Base-by-base conservation (phyloP, 1,139 yeast genomes). In the Nadsonia commutata region DNA sequence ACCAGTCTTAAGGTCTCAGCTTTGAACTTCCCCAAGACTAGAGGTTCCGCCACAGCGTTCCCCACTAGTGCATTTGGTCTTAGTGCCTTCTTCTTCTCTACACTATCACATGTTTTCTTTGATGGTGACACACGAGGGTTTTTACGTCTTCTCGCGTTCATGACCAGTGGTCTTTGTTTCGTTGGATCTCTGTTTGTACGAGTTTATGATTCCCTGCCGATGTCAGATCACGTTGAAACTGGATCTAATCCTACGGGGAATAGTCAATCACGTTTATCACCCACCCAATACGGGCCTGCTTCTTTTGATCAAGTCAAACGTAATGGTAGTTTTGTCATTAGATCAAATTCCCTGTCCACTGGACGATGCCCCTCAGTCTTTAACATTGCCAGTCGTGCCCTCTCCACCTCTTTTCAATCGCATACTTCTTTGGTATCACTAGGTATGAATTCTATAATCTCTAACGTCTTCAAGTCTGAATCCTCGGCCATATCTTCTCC, bases 1-100 rank as follows among this genome's bases (percentile, higher is more conserved):
- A 66, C 69, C 8, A 50, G 62, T 3, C 65, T 66, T 43, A 66
- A 66, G 48, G 68, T 69, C 0, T 69, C 68, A 5, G 65, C 65
- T 11, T 48, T 58, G 42, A 62, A 59, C 43, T 62, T 60, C 48
- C 64, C 65, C 1, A 45, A 50, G 13, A 39, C 51, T 13, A 48
- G 64, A 36, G 65, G 65, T 3, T 52, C 60, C 9, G 65, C 65
- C 7, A 57, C 63, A 2, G 52, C 65, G 2, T 48, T 62, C 23
- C 66, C 66, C 3, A 50, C 63, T 48, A 55, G 64, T 11, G 62
- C 62, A 8, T 62, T 59, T 46, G 66, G 66, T 2, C 52, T 62
- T 9, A 56, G 60, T 2, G 66, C 65, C 2, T 54, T 62, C 38
- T 49, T 62, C 42, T 63, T 60, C 47, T 54, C 60, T 6, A 48